Conservation (phyloP, 306 rosid species). For the Vigna unguiculata region DNA sequence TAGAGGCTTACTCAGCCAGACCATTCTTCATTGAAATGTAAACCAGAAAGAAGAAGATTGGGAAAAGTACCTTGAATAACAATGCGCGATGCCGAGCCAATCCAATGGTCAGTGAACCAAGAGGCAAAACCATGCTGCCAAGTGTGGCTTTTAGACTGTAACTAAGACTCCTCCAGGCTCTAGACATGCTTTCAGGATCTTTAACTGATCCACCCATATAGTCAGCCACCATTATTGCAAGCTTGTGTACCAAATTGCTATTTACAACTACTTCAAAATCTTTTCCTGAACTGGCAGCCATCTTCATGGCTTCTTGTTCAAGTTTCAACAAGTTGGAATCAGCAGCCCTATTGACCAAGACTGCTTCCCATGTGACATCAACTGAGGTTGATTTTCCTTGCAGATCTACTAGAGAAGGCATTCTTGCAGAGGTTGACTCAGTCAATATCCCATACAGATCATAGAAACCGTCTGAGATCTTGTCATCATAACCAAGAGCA, state of each 20-base stretch:
- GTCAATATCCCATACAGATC: constrained; percentile 87
- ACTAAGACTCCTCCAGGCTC: constrained; percentile 83
- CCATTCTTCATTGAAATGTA: constrained; percentile 34
- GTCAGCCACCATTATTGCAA: constrained; percentile 83
- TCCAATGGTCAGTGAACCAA: constrained; percentile 90
- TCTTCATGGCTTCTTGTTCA: constrained; percentile 73
- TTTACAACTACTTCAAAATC: constrained; percentile 64
- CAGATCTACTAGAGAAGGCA: constrained; percentile 98
- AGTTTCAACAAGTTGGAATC: constrained; percentile 92
- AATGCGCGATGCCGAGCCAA: constrained; percentile 99
- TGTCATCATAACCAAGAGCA: constrained; percentile 96
- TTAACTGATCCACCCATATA: constrained; percentile 96
- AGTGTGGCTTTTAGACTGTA: constrained; percentile 79
- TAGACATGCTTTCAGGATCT: constrained; percentile 81
- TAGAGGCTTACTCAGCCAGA: constrained; percentile 29
- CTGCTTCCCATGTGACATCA: constrained; percentile 89
- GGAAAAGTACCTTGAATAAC: constrained; percentile 80
- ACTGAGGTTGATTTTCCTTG: constrained; percentile 80
- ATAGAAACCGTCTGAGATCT: constrained; percentile 96
- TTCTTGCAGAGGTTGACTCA: constrained; percentile 72
- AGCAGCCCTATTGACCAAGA: constrained; percentile 81
- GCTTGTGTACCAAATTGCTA: constrained; percentile 75
- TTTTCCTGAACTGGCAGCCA: constrained; percentile 65
- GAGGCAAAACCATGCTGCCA: constrained; percentile 98
- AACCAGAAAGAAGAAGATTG: constrained; percentile 25